Percentiles rank a stretch among this genome's conserved stretches.
Conservation (phyloP, 2,329 filamentous ascomycete genomes). For the Escovopsis sp. region DNA sequence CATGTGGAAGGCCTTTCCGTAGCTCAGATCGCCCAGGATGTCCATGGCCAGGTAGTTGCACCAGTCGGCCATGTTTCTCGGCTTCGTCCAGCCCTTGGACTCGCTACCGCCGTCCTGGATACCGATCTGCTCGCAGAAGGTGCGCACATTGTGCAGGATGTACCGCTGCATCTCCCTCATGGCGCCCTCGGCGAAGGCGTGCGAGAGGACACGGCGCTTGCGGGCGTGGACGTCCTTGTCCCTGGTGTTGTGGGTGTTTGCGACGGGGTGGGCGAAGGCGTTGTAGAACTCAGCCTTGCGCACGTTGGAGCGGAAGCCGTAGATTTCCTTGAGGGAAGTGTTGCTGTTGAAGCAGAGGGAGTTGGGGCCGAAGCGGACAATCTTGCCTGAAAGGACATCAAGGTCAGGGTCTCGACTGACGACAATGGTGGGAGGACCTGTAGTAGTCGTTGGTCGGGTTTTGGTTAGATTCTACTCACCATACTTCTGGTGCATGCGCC, state of each 20-base stretch:
- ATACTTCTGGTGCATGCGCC: conserved; percentile 56
- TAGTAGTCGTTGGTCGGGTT: not conserved
- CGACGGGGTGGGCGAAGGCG: conserved; percentile 54
- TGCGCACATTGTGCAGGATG: conserved; percentile 50
- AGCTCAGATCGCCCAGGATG: conserved; percentile 45
- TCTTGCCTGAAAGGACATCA: conserved; percentile 27
- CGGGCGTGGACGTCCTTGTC: conserved; percentile 55
- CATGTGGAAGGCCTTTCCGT: conserved; percentile 49
- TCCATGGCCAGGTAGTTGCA: conserved; percentile 50
- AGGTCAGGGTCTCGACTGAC: not conserved
- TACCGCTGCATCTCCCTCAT: conserved; percentile 55
- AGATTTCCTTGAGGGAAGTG: conserved; percentile 51
- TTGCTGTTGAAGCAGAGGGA: conserved; percentile 63
- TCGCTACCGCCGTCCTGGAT: conserved; percentile 24
- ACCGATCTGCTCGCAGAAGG: conserved; percentile 47
- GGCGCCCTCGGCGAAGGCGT: conserved; percentile 53
- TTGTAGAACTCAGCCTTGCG: conserved; percentile 60
- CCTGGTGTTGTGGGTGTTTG: conserved; percentile 60
- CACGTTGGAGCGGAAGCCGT: conserved; percentile 48
- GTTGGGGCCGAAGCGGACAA: conserved; percentile 69
- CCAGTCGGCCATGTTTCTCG: conserved; percentile 49
- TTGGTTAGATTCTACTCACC: conserved; percentile 26
- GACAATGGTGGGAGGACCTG: no score
- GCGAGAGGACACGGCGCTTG: conserved; percentile 56
- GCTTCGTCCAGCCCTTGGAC: conserved; percentile 40